Conservation (phyloP, 1,284 basidiomycete species). For the Ceratobasidium sp. region DNA sequence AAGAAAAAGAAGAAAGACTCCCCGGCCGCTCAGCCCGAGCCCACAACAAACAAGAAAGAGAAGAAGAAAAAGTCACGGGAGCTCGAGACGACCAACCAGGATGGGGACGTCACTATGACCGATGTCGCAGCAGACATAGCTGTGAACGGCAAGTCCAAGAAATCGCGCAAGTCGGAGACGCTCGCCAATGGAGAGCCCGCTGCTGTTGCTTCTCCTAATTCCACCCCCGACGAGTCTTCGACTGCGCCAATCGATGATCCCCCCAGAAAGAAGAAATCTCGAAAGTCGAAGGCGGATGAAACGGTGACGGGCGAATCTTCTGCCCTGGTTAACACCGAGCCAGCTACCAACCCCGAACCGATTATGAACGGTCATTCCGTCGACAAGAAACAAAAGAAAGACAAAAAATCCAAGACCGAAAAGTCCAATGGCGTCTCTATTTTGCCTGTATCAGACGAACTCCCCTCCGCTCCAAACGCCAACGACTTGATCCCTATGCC, state of each 20-base stretch:
- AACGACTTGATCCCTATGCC: conserved; percentile 25
- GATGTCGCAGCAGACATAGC: conserved; percentile 49
- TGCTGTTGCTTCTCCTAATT: conserved; percentile 1
- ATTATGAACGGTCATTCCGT: conserved; percentile 35
- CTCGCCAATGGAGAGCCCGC: conserved; percentile 43
- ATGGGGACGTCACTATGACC: conserved; percentile 18
- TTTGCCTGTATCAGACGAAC: conserved; percentile 32
- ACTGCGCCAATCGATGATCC: conserved; percentile 54
- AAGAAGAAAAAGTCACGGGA: conserved; percentile 46
- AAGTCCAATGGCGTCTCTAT: conserved; percentile 27
- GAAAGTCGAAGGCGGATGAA: conserved; percentile 49
- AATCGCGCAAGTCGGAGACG: conserved; percentile 40
- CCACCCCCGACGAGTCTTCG: conserved; percentile 49
- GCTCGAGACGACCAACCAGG: conserved; percentile 9
- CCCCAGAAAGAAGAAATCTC: conserved; percentile 55
- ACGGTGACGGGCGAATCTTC: background rate
- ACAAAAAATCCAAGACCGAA: conserved; percentile 37
- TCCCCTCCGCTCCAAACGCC: conserved; percentile 47
- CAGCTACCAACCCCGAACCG: background rate
- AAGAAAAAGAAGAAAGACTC: conserved; percentile 54
- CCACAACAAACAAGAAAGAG: conserved; percentile 47
- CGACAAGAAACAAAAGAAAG: conserved; percentile 48
- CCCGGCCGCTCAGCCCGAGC: background rate
- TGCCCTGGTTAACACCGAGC: background rate
- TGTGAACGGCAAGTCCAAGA: conserved; percentile 50